phyloP scores from a whole-genome alignment of 2,329 filamentous ascomycete species.

The Colletotrichum sp. region DNA sequence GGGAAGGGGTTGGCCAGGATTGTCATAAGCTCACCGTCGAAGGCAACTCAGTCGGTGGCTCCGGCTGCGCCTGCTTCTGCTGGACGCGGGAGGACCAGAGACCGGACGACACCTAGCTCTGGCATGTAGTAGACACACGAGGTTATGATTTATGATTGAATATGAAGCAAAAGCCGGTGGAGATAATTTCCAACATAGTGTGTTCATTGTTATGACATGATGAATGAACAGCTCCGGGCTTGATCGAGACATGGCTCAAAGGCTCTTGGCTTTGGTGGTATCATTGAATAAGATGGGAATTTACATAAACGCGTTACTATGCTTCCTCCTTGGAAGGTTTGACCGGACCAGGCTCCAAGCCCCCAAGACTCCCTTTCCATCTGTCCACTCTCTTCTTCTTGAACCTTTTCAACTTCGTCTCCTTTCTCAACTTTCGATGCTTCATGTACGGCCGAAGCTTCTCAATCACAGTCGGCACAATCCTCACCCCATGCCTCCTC shows the following conservation, averaged over 20 bases:
- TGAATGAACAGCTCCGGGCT: background rate
- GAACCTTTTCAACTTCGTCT: background rate
- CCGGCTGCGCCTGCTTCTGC: background rate
- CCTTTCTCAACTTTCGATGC: background rate
- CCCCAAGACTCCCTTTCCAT: background rate
- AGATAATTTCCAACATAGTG: background rate
- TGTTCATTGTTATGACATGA: rapidly evolving
- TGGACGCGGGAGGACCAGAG: background rate
- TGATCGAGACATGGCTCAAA: background rate
- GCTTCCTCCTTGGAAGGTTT: background rate
- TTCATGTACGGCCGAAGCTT: background rate
- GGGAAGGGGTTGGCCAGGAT: conserved; percentile 7
- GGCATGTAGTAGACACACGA: background rate
- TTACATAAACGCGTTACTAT: background rate
- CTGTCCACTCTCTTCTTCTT: background rate
- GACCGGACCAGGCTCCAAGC: background rate
- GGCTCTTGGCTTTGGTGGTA: background rate
- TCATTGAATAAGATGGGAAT: background rate
- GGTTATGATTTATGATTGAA: background rate
- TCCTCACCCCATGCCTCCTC: conserved; percentile 24
- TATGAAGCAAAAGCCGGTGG: background rate
- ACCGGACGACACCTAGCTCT: background rate
- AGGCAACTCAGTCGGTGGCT: too few species aligned
- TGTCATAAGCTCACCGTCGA: background rate
- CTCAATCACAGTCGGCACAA: background rate